These are phyloP conservation scores for Suillus alpinus DNA, from an alignment of 768 basidiomycete genomes.

Conservation along the genomic window DNA sequence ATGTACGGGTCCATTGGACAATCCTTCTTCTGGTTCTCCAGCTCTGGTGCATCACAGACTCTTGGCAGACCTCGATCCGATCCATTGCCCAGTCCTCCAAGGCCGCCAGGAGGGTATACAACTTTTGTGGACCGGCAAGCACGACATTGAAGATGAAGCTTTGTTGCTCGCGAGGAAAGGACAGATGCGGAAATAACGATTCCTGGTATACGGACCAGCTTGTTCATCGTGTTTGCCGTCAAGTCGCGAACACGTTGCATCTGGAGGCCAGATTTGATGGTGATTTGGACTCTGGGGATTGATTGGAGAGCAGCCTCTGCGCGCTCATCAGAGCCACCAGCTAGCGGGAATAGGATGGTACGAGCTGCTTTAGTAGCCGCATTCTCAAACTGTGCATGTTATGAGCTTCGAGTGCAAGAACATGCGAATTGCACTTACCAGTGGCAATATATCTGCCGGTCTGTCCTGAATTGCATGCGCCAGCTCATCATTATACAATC, in stretches of 20 bases:
- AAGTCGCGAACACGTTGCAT: constrained; percentile 93
- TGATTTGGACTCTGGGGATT: constrained; percentile 80
- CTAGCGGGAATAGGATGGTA: constrained; percentile 77
- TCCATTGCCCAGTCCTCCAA: constrained; percentile 87
- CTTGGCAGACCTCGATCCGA: constrained; percentile 84
- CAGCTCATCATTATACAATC: constrained; percentile 90
- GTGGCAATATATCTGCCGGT: constrained; percentile 84
- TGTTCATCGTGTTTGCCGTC: constrained; percentile 91
- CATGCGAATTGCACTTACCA: constrained; percentile 48
- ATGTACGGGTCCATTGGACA: constrained; percentile 96
- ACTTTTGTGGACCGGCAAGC: constrained; percentile 79
- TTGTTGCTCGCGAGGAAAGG: constrained; percentile 89
- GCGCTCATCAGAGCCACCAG: constrained; percentile 45
- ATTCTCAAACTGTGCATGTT: constrained; percentile 72
- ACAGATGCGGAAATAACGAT: constrained; percentile 98
- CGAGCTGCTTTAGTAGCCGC: constrained; percentile 85
- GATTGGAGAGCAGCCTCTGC: constrained; percentile 45
- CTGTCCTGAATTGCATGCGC: constrained; percentile 87
- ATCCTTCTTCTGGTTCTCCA: constrained; percentile 86
- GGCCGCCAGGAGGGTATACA: constrained; percentile 71
- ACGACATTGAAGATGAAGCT: constrained; percentile 89
- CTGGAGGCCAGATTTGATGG: constrained; percentile 86
- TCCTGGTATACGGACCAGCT: constrained; percentile 93
- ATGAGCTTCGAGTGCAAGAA: background rate
- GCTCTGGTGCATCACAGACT: constrained; percentile 76